Percentiles rank a stretch among this genome's conserved stretches.
Evolutionary conservation across 2,329 filamentous ascomycete species (phyloP).

Genomic region (Xylariaceae sp.): DNA sequence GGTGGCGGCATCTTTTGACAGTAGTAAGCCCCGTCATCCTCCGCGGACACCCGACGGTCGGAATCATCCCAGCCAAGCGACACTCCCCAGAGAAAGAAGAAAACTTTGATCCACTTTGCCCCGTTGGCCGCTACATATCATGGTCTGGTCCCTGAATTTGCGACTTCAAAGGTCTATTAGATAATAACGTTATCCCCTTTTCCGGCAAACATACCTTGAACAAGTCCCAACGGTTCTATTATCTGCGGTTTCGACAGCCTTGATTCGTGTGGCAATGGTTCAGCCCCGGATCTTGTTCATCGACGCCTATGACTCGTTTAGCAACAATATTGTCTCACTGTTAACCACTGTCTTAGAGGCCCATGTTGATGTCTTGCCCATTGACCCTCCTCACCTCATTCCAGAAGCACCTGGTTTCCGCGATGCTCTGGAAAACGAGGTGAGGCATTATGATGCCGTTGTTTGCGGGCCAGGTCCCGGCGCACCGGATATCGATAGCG

Average conservation of each 20-base stretch:
- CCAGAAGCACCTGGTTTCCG: constrained; percentile 42
- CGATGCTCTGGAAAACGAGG: constrained; percentile 46
- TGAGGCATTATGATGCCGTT: constrained; percentile 72
- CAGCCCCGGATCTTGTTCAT: constrained; percentile 71
- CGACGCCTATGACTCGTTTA: constrained; percentile 96
- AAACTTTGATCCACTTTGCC: no score
- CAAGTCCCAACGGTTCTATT: no score
- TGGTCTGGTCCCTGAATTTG: no score
- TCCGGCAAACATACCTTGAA: no score
- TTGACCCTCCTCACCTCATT: constrained; percentile 58
- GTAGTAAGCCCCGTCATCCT: no score
- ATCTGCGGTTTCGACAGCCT: no score
- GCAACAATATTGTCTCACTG: constrained; percentile 87
- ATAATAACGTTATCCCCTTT: no score
- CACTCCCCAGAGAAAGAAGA: no score
- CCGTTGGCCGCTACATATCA: no score
- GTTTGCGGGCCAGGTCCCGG: constrained; percentile 91
- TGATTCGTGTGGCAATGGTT: constrained; percentile 25
- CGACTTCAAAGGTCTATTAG: no score
- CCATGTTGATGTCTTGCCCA: constrained; percentile 68
- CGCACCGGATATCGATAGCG: constrained; percentile 65
- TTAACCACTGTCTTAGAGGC: constrained; percentile 67
- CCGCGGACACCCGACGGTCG: no score
- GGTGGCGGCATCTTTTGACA: neutral
- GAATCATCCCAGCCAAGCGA: no score